A percentile compares a stretch with the other conserved stretches of the same genome.
Conservation (phyloP, 2,329 filamentous ascomycete genomes). For the Aspergillus brunneoviolaceus region DNA sequence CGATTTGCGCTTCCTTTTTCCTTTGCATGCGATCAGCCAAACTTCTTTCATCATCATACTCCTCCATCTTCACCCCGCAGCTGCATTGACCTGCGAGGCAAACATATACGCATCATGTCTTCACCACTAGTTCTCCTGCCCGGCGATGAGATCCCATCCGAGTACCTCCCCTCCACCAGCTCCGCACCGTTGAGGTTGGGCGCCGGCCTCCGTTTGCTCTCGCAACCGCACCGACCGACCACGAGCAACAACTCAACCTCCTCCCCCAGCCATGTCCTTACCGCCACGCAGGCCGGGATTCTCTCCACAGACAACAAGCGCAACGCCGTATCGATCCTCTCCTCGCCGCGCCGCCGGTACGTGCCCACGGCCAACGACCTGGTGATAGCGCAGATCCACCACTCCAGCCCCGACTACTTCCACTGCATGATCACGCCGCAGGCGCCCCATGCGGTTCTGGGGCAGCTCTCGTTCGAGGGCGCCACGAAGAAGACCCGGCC, state of each 20-base stretch:
- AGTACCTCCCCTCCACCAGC: constrained; percentile 66
- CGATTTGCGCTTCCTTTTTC: constrained; percentile 12
- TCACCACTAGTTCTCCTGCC: constrained; percentile 72
- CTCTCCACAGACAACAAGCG: constrained; percentile 41
- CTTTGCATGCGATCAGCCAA: neutral
- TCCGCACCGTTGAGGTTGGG: constrained; percentile 73
- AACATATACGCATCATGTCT: constrained; percentile 48
- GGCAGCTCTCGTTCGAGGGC: constrained; percentile 87
- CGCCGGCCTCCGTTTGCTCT: constrained; percentile 78
- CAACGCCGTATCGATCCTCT: constrained; percentile 37
- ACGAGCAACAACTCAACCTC: constrained; percentile 51
- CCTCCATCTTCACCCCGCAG: neutral
- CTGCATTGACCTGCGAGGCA: neutral
- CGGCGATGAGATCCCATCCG: constrained; percentile 70
- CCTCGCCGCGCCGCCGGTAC: constrained; percentile 60
- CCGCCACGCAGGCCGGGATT: constrained; percentile 38
- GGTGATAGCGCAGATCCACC: constrained; percentile 81
- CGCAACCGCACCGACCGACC: constrained; percentile 67
- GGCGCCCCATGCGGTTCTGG: constrained; percentile 66
- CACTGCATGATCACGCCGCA: constrained; percentile 71
- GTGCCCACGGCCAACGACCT: constrained; percentile 77
- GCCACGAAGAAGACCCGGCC: constrained; percentile 91
- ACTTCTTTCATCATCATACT: neutral
- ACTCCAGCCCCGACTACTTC: constrained; percentile 73
- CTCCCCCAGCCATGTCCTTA: constrained; percentile 44